These are phyloP conservation scores for Pseudogymnoascus sp. DNA, from an alignment of 2,329 filamentous ascomycete genomes.

Conservation along the genomic window DNA sequence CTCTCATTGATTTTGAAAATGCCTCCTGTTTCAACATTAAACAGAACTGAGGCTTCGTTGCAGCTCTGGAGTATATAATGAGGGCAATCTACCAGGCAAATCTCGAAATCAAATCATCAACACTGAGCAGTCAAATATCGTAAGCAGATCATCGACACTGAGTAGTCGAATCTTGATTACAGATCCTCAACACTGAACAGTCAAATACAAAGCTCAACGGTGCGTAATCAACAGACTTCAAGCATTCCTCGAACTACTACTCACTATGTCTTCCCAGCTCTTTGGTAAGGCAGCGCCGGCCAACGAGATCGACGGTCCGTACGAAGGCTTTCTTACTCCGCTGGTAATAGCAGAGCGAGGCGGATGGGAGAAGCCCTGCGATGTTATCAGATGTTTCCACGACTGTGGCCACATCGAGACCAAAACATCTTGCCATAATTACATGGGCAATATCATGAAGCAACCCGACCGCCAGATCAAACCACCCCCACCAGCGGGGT, in stretches of 20 bases:
- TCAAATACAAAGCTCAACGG: neutral
- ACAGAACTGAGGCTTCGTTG: neutral
- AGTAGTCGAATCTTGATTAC: neutral
- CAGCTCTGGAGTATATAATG: neutral
- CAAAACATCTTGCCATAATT: neutral
- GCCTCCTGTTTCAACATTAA: neutral
- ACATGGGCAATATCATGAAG: neutral
- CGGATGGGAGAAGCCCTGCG: neutral
- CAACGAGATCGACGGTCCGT: neutral
- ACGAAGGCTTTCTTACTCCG: neutral
- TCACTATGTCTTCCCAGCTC: neutral
- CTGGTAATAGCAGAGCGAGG: neutral
- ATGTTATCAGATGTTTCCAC: neutral
- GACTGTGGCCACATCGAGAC: neutral
- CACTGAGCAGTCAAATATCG: neutral
- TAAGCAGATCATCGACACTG: neutral
- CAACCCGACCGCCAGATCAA: neutral
- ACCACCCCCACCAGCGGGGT: neutral
- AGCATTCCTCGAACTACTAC: neutral
- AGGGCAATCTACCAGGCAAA: neutral
- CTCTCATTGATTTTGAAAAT: neutral
- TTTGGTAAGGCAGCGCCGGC: neutral
- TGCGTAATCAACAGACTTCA: neutral
- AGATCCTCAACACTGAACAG: neutral
- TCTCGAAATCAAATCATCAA: neutral